phyloP scores from a whole-genome alignment of 768 basidiomycete genomes.

The Tulasnella sp. region DNA sequence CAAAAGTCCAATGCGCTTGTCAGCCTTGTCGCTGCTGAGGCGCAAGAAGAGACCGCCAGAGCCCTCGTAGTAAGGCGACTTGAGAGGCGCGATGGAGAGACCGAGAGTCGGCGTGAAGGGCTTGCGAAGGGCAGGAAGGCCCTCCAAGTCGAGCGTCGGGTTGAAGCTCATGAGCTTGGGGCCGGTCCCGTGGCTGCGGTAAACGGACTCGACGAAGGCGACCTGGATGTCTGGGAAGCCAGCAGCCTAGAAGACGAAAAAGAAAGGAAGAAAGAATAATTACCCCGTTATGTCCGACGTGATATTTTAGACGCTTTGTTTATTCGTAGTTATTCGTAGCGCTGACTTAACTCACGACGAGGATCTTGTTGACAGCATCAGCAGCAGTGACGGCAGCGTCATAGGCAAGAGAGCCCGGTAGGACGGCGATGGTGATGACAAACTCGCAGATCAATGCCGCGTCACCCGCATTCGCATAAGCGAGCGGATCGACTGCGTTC shows the following conservation, averaged over 20 bases:
- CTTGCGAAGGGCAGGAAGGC: constrained; percentile 21
- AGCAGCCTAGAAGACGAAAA: no score
- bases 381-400: constrained; percentile 20
- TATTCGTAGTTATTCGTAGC: no score
- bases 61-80: constrained; percentile 27
- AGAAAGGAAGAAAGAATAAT: no score
- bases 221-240: constrained; percentile 23
- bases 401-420: constrained; percentile 20
- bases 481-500: constrained; percentile 19
- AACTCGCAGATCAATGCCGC: constrained; percentile 17
- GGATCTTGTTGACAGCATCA: constrained; percentile 17
- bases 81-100: constrained; percentile 26
- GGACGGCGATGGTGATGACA: constrained; percentile 22
- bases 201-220: constrained; percentile 21
- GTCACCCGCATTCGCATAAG: constrained; percentile 20
- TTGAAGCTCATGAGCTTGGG: constrained; percentile 24
- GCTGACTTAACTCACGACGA: no score
- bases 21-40: constrained; percentile 20
- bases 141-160: constrained; percentile 16
- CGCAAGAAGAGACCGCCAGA: constrained; percentile 29
- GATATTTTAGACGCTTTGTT: no score
- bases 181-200: constrained; percentile 18
- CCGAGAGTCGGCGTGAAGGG: constrained; percentile 30
- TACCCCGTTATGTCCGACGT: no score
- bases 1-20: constrained; percentile 21